These are phyloP conservation scores for Russula sp. DNA, from an alignment of 768 basidiomycete species.

Conservation along the genomic window DNA sequence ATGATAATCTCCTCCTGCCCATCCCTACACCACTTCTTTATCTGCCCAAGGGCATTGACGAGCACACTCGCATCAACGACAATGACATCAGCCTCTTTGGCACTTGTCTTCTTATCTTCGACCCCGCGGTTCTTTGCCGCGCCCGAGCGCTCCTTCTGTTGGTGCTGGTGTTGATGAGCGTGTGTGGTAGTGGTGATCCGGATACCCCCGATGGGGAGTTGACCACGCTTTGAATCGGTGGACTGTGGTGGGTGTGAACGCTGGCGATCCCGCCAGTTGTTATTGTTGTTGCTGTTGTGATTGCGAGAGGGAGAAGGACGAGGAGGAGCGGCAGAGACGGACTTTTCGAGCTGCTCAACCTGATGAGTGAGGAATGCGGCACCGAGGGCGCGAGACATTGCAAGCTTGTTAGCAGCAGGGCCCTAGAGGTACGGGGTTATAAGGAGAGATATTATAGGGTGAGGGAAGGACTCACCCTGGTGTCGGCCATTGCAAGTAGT, in stretches of 20 bases:
- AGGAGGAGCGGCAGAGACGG: conserved; percentile 46
- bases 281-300: conserved; percentile 8
- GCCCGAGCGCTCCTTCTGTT: conserved; percentile 15
- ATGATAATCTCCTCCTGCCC: conserved; percentile 76
- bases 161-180: neutral
- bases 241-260: conserved; percentile 19
- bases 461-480: neutral
- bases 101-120: neutral
- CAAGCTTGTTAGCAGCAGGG: conserved; percentile 52
- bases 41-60: conserved; percentile 69
- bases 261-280: conserved; percentile 29
- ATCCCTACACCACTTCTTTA: conserved; percentile 80
- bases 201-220: conserved; percentile 24
- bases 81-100: conserved; percentile 69
- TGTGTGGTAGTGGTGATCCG: conserved; percentile 15
- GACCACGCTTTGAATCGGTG: conserved; percentile 33
- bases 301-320: conserved; percentile 36
- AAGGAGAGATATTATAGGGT: neutral
- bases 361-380: conserved; percentile 86
- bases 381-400: conserved; percentile 84
- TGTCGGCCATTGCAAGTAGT: neutral
- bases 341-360: conserved; percentile 83
- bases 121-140: conserved; percentile 9
- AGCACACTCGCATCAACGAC: conserved; percentile 82
- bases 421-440: neutral